Evolutionary conservation across 106 monocot genomes (phyloP), one percentile per base, ranked within the genome.

Genomic region (Phalaenopsis aphrodite): DNA sequence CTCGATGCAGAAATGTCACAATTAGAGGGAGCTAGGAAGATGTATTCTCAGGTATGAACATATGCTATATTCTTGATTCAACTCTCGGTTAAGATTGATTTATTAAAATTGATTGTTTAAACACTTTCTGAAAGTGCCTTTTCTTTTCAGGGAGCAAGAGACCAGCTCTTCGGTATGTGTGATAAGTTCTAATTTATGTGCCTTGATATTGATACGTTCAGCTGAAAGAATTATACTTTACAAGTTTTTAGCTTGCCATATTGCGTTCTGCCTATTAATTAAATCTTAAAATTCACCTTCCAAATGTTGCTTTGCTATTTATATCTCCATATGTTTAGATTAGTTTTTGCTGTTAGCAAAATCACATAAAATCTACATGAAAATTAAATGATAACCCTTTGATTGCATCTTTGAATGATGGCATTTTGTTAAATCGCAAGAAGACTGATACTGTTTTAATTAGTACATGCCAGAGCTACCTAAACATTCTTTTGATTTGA

Each of bases 1-100:
- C 88, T 89, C 79, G 98, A 99, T 89, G 88, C 85, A 10, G 98
- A 99, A 85, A 87, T 93, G 91, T 89, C 86, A 30, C 94, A 99
- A 72, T 79, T 99, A 81, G 98, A 99, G 88, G 92, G 86, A 66
- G 98, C 94, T 4, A 92, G 88, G 82, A 93, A 78, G 71, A 91
- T 94, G 75, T 99, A 99, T 80, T 88, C 85, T 45, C 91, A 89
- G 91, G 98, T 90, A 24, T 10, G 49, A 14, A 21, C 41, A 5
- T 36, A 47, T 76, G 19, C 76, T 49, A 24, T 76, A 83, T 36
- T 57, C 42, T 42, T 17, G 42, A 14, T 41, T 41, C n/a, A 71
- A 52, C 41, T 17, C 46, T 78, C 37, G 38, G 21, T 39, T 78
- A 24, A 30, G 43, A 77, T 68, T 41, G 39, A 8, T 49, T 8